phyloP scores from a whole-genome alignment of 2,329 filamentous ascomycete genomes.

The Cryoendolithus antarcticus region DNA sequence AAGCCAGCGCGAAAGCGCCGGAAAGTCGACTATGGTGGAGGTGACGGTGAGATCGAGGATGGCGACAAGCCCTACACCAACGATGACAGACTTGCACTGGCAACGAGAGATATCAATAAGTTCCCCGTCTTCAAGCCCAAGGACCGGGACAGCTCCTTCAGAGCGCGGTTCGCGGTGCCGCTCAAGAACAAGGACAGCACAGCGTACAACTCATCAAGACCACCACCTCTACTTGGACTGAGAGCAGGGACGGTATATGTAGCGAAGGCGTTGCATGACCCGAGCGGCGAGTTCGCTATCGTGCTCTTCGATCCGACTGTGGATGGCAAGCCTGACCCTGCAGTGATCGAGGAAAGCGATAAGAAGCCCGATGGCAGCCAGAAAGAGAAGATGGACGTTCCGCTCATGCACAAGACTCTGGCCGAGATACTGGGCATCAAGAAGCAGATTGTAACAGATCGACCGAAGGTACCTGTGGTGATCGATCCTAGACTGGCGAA shows the following conservation, averaged over 20 bases:
- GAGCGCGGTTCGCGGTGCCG: conserved; percentile 73
- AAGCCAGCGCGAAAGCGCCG: conserved; percentile 78
- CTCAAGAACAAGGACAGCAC: conserved; percentile 66
- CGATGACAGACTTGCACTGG: conserved; percentile 70
- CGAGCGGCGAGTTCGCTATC: conserved; percentile 89
- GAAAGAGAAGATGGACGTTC: conserved; percentile 52
- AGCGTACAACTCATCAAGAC: conserved; percentile 66
- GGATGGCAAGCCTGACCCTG: conserved; percentile 60
- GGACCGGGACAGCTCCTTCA: conserved; percentile 70
- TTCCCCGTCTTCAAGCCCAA: conserved; percentile 85
- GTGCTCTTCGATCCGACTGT: conserved; percentile 91
- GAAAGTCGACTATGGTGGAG: conserved; percentile 77
- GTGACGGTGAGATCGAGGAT: conserved; percentile 53
- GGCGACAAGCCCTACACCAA: conserved; percentile 76
- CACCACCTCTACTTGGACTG: conserved; percentile 78
- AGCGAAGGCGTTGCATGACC: conserved; percentile 83
- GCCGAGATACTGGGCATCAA: conserved; percentile 94
- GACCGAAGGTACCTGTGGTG: conserved; percentile 84
- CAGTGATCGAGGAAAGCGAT: conserved; percentile 38
- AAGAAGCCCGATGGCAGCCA: conserved; percentile 28
- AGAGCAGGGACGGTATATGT: conserved; percentile 73
- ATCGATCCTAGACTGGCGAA: conserved; percentile 86
- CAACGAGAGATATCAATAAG: conserved; percentile 68
- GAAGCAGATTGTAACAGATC: conserved; percentile 62
- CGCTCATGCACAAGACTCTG: conserved; percentile 84